These are phyloP conservation scores for Abortiporus biennis DNA, from an alignment of 1,284 basidiomycete species.

Conservation along the genomic window DNA sequence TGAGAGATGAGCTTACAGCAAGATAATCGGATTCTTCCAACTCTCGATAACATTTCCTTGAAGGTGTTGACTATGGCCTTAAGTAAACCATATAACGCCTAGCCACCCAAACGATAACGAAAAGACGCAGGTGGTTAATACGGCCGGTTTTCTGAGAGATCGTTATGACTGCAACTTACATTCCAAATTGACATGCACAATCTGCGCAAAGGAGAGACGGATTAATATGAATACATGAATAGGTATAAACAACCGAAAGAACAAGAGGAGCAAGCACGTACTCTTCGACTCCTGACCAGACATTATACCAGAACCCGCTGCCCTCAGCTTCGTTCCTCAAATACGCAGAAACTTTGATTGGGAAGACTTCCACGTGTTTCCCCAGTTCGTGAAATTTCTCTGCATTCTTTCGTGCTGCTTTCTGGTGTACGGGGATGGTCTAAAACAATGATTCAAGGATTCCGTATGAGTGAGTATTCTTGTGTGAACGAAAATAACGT, in stretches of 20 bases:
- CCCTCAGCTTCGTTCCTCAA: slow-evolving; percentile 22
- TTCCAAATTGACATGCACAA: slow-evolving; percentile 25
- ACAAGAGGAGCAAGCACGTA: slow-evolving; percentile 6
- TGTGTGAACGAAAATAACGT: not conserved
- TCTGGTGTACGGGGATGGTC: slow-evolving; percentile 23
- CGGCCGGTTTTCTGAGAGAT: too few relatives aligned
- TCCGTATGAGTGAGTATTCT: not conserved
- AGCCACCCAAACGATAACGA: too few relatives aligned
- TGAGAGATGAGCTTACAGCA: slow-evolving; percentile 16
- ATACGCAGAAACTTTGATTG: slow-evolving; percentile 22
- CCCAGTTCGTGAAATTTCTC: slow-evolving; percentile 20
- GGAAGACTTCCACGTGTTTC: slow-evolving; percentile 24
- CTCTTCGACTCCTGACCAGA: slow-evolving; percentile 25
- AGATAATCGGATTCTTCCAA: slow-evolving; percentile 22
- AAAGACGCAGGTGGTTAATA: too few relatives aligned
- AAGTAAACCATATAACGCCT: slow-evolving; percentile 11
- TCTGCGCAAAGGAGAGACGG: slow-evolving; percentile 8
- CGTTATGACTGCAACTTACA: too few relatives aligned
- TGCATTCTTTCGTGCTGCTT: slow-evolving; percentile 17
- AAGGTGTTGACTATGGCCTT: slow-evolving; percentile 19
- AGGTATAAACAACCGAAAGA: not conserved
- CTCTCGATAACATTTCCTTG: slow-evolving; percentile 19
- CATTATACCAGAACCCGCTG: slow-evolving; percentile 15
- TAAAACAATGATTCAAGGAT: too few relatives aligned
- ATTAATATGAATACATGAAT: not conserved